Evolutionary conservation across 176 grass and related monocot species (phyloP), one percentile per base, ranked within the genome.

Genomic region (Oryza officinalis): DNA sequence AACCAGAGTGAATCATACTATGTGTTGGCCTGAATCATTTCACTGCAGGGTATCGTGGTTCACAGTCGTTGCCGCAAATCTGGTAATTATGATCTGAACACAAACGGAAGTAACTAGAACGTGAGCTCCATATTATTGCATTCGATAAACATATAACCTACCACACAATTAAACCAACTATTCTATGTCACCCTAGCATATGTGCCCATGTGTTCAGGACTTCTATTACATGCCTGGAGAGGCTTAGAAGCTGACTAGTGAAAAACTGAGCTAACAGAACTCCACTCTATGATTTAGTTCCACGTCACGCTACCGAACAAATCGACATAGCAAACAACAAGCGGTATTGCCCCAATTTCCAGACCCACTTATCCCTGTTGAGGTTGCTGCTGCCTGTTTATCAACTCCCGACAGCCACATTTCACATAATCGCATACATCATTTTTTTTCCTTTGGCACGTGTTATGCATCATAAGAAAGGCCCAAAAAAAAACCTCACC

Each of bases 401-500:
- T 31, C 12, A 79, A 43, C 69, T 54, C 32, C 52, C 2, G 10
- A 61, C 12, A 86, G 71, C 37, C 65, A 32, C 87, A 83, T 83
- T 79, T 66, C 83, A 71, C 23, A 27, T 31, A 86, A 74, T 65
- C 23, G 20, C 40, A 37, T 37, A 40, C 43, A 63, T 38, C 37
- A 38, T 8, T 1, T 46, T 46, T 40, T 65, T 40, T 61, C 47
- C 5, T 27, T 72, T 28, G 0, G 69, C 69, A 13, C n/a, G 25
- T 22, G n/a, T 50, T 69, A 45, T 31, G 17, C 23, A 44, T 79
- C 61, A 63, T 13, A 79, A 63, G 35, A 59, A 23, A 68, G 23
- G 45, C 13, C n/a, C 15, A 15, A 60, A 63, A 76, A 71, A 27
- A 68, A 82, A 22, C 0, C 69, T 80, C 89, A 96, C 96, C 96